Base-by-base conservation (phyloP, 495 filamentous ascomycete species). In the Xanthoparmelia taractica region DNA sequence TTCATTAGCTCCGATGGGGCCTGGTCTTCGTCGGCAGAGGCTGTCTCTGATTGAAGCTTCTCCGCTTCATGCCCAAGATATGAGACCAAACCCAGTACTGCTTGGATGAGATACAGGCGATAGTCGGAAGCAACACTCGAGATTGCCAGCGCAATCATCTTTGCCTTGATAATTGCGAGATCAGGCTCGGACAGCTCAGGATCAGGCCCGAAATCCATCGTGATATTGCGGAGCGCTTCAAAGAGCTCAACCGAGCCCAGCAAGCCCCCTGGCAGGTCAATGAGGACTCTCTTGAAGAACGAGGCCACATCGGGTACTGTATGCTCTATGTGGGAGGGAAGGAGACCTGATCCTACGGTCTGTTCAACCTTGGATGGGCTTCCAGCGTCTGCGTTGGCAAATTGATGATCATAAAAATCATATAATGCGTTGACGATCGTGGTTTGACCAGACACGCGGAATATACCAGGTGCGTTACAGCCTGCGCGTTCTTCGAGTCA, bases 261-360 rank as follows among this genome's bases (percentile, higher is more conserved):
- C 43, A 93, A 84, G 2, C 90, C 90, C 2, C 84, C 85, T 0
- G 89, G 90, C 2, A 94, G 73, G 8, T 86, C 87, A 11, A 82
- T 77, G 20, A 94, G 73, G 10, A 94, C 73, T 34, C 80, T 82
- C 68, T 89, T 91, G 73, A 93, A 87, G 13, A 84, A 77, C 56
- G 85, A 87, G 1, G 85, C 87, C 11, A 92, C 83, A 74, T 89
- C 86, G 59, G 88, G 84, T n/a, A 86, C 76, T 7, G 59, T 60
- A 34, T 57, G 56, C 31, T 62, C 59, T 54, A 68, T 60, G 40
- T 66, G 63, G 20, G 48, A 29, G 36, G 66, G 69, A 45, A 72
- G 60, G 33, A 59, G 59, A 45, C 66, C 67, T 20, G 64, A 64
- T 25, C 64, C 64, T 8, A 72, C 63, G 2, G 70, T 72, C 47